phyloP scores from a whole-genome alignment of 208 protist genomes.

The Spongospora subterranea region DNA sequence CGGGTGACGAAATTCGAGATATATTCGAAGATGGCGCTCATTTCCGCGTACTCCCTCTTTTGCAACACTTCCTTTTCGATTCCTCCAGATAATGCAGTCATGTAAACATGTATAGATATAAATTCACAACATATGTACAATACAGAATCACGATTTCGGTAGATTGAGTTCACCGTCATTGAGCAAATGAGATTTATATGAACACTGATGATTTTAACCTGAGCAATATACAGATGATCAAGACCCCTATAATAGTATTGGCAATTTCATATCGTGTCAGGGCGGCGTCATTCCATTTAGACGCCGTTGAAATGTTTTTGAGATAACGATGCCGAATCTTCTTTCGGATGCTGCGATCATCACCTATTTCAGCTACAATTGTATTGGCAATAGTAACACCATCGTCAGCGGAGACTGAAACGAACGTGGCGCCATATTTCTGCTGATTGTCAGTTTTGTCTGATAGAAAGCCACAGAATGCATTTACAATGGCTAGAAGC shows the following conservation, averaged over 20 bases:
- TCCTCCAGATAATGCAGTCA: neutral
- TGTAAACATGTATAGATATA: neutral
- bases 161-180: neutral
- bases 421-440: neutral
- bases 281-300: neutral
- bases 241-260: neutral
- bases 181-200: neutral
- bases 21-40: conserved; percentile 32
- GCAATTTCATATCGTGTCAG: neutral
- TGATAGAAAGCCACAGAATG: too few species aligned
- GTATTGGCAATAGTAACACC: neutral
- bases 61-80: conserved; percentile 62
- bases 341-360: neutral
- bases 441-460: too few species aligned
- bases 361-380: neutral
- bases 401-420: neutral
- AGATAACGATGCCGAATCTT: neutral
- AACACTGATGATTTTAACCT: neutral
- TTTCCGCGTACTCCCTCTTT: conserved; percentile 57
- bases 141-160: neutral
- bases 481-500: neutral
- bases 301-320: neutral
- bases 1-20: conserved; percentile 25
- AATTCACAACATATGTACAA: neutral
- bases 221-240: neutral